phyloP scores from a whole-genome alignment of 192 early-diverging fungal species.

The Geranomyces variabilis region DNA sequence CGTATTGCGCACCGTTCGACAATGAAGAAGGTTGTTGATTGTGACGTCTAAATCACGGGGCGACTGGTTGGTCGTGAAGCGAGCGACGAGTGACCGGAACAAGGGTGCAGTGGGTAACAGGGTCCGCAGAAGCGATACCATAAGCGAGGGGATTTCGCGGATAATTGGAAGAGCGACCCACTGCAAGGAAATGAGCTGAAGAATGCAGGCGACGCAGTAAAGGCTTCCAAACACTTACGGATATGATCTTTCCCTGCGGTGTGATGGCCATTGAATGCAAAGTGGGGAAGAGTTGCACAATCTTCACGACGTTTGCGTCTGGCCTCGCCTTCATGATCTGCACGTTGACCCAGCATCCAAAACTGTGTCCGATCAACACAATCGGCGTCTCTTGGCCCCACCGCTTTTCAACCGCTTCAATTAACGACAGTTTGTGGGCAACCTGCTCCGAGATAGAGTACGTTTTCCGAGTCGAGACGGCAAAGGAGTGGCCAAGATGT shows the following conservation, averaged over 20 bases:
- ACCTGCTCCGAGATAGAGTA: slow-evolving; percentile 67
- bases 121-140: slow-evolving; percentile 21
- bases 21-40: slow-evolving; percentile 66
- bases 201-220: neutral
- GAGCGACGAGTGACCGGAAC: slow-evolving; percentile 4
- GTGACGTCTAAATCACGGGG: slow-evolving; percentile 58
- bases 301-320: slow-evolving; percentile 60
- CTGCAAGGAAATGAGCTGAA: neutral
- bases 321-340: slow-evolving; percentile 66
- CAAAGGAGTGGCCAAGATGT: slow-evolving; percentile 63
- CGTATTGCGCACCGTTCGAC: slow-evolving; percentile 47
- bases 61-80: slow-evolving; percentile 26
- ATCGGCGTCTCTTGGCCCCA: slow-evolving; percentile 53
- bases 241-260: slow-evolving; percentile 62
- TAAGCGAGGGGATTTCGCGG: slow-evolving; percentile 44
- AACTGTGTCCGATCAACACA: slow-evolving; percentile 67
- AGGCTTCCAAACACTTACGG: slow-evolving; percentile 15
- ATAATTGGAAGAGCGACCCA: slow-evolving; percentile 20
- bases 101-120: neutral
- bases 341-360: slow-evolving; percentile 65
- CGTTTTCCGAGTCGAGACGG: slow-evolving; percentile 18
- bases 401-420: slow-evolving; percentile 56
- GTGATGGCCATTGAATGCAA: slow-evolving; percentile 76
- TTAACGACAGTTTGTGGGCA: slow-evolving; percentile 65
- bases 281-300: slow-evolving; percentile 80